Percentiles rank a stretch among this genome's conserved stretches.
These are phyloP conservation scores for Durio zibethinus DNA, from an alignment of 345 rosid genomes.

Conservation along the genomic window DNA sequence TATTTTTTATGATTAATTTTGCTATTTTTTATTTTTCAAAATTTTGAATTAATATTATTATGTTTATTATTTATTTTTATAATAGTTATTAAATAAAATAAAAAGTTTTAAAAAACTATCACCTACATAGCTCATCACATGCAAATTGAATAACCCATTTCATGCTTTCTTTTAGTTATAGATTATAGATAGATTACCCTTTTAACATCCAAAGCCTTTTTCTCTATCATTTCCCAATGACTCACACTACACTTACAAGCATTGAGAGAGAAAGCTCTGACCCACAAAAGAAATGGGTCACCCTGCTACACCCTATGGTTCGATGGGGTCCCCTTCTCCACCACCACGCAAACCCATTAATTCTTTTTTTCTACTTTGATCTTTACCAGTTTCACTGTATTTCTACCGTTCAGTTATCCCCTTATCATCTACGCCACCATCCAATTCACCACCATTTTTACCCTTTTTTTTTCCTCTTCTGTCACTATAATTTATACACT, in stretches of 20 bases:
- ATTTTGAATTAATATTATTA: too few species aligned
- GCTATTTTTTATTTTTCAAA: too few species aligned
- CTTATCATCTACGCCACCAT: neutral
- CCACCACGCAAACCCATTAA: slow-evolving; percentile 27
- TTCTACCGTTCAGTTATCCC: slow-evolving; percentile 9
- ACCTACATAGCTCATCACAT: too few species aligned
- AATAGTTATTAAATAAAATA: too few species aligned
- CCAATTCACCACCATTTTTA: neutral
- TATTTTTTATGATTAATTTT: too few species aligned
- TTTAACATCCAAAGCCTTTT: neutral
- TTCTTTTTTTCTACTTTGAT: neutral
- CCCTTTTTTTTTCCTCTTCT: too few species aligned
- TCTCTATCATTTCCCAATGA: slow-evolving; percentile 30
- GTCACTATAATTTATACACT: neutral
- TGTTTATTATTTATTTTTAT: neutral
- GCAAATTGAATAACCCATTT: too few species aligned
- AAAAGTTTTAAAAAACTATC: too few species aligned
- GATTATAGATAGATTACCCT: too few species aligned
- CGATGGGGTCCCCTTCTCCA: slow-evolving; percentile 22
- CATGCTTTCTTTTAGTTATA: too few species aligned
- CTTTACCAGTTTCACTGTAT: neutral
- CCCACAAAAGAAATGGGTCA: slow-evolving; percentile 33
- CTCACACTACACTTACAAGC: slow-evolving; percentile 28
- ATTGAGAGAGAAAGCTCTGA: slow-evolving; percentile 1
- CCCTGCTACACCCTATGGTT: slow-evolving; percentile 17